phyloP scores from a whole-genome alignment of 2,329 filamentous ascomycete genomes.

The Magnaporthales sp. region DNA sequence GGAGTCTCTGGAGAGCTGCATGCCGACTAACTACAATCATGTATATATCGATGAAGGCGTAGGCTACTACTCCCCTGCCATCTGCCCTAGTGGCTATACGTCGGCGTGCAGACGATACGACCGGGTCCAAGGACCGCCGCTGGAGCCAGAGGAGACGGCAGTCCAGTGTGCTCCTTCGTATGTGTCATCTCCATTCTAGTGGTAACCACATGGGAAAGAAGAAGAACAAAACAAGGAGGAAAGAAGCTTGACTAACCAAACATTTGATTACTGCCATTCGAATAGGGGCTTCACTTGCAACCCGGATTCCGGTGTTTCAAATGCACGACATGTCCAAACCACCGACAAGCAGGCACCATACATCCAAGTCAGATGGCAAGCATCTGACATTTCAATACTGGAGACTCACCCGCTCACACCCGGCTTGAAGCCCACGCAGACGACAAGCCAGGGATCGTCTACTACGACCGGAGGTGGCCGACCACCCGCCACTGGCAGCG shows the following conservation, averaged over 20 bases:
- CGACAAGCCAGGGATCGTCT: too few relatives aligned
- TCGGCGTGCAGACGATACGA: slow-evolving; percentile 18
- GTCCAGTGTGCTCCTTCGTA: slow-evolving; percentile 19
- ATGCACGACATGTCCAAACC: neutral
- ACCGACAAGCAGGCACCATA: neutral
- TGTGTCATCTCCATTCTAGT: neutral
- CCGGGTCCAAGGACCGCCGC: slow-evolving; percentile 13
- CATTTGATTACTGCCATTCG: neutral
- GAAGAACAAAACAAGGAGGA: neutral
- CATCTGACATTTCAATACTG: slow-evolving; percentile 1
- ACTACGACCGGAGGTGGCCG: neutral
- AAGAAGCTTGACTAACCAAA: neutral
- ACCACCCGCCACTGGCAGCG: neutral
- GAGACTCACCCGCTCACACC: slow-evolving; percentile 5
- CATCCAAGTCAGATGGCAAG: slow-evolving; percentile 5
- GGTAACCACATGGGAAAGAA: too few relatives aligned
- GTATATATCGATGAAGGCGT: slow-evolving; percentile 20
- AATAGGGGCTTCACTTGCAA: slow-evolving; percentile 2
- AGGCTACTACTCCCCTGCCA: slow-evolving; percentile 25
- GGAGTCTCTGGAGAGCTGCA: slow-evolving; percentile 8
- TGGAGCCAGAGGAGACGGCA: slow-evolving; percentile 22
- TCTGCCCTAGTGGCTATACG: slow-evolving; percentile 24
- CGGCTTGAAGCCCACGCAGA: too few relatives aligned
- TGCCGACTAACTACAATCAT: neutral
- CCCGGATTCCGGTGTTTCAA: neutral